These are phyloP conservation scores for Clavispora asparagi DNA, from an alignment of 805 yeast genomes.

Conservation along the genomic window DNA sequence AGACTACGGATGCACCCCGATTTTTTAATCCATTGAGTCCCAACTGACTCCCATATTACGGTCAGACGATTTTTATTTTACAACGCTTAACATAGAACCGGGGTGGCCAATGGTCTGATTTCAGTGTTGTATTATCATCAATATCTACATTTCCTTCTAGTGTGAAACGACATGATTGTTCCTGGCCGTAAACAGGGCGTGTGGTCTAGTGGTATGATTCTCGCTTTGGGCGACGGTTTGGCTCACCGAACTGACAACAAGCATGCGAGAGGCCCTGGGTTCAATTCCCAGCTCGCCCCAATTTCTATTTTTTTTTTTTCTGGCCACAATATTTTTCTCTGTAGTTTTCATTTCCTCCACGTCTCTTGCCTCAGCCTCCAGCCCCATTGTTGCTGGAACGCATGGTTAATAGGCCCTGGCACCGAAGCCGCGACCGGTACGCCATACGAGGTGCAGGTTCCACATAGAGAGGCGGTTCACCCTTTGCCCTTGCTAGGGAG, in stretches of 20 bases:
- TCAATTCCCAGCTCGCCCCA: slow-evolving; percentile 51
- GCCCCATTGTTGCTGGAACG: not conserved
- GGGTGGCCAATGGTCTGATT: too few relatives aligned
- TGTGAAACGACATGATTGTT: not conserved
- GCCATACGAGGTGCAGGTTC: not conserved
- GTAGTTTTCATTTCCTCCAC: too few relatives aligned
- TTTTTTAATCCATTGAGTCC: too few relatives aligned
- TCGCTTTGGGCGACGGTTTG: slow-evolving; percentile 11
- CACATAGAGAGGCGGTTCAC: not conserved
- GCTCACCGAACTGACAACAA: slow-evolving; percentile 6
- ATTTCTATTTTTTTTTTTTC: slow-evolving; percentile 8
- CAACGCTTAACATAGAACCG: too few relatives aligned
- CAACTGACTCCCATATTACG: too few relatives aligned
- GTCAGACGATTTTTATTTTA: too few relatives aligned
- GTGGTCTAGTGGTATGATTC: slow-evolving; percentile 19
- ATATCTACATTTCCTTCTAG: too few relatives aligned
- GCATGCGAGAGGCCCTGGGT: slow-evolving; percentile 59
- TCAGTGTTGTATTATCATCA: too few relatives aligned
- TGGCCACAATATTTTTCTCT: not conserved
- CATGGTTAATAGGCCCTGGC: not conserved
- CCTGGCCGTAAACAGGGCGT: slow-evolving; percentile 7
- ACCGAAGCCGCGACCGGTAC: not conserved
- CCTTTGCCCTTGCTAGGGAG: too few relatives aligned
- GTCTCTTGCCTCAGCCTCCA: too few relatives aligned
- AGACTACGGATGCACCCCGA: too few relatives aligned